These are phyloP conservation scores for Setomelanomma holmii DNA, from an alignment of 2,329 filamentous ascomycete species.

Conservation along the genomic window DNA sequence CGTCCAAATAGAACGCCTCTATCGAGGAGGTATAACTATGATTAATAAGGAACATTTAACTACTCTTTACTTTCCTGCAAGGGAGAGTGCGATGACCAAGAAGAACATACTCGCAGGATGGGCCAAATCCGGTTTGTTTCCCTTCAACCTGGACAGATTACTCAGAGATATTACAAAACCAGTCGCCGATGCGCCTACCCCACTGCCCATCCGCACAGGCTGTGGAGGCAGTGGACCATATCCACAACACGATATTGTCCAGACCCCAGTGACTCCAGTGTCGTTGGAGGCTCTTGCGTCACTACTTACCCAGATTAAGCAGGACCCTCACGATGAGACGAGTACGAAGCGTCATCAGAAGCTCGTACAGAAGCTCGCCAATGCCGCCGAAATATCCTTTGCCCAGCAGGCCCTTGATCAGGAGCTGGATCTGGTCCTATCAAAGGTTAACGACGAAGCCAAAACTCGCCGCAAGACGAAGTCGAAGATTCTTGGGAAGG, in stretches of 20 bases:
- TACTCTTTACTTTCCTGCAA: slow-evolving; percentile 29
- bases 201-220: slow-evolving; percentile 13
- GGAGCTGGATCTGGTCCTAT: slow-evolving; percentile 33
- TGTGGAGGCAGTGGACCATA: slow-evolving; percentile 6
- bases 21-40: slow-evolving; percentile 11
- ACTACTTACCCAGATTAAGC: slow-evolving; percentile 20
- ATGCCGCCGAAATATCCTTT: slow-evolving; percentile 32
- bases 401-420: slow-evolving; percentile 20
- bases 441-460: slow-evolving; percentile 17
- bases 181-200: slow-evolving; percentile 10
- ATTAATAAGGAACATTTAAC: slow-evolving; percentile 23
- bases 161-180: slow-evolving; percentile 34
- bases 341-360: slow-evolving; percentile 21
- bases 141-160: slow-evolving; percentile 42
- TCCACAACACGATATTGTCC: slow-evolving; percentile 17
- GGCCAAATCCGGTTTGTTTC: slow-evolving; percentile 32
- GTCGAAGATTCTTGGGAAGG: slow-evolving; percentile 28
- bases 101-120: slow-evolving; percentile 40
- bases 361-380: slow-evolving; percentile 19
- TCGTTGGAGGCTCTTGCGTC: slow-evolving; percentile 22
- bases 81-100: slow-evolving; percentile 26
- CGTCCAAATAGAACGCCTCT: slow-evolving; percentile 18
- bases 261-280: slow-evolving; percentile 25
- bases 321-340: slow-evolving; percentile 17
- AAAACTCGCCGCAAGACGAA: slow-evolving; percentile 30